Evolutionary conservation across 768 basidiomycete species (phyloP).

Genomic region (Imleria badia): DNA sequence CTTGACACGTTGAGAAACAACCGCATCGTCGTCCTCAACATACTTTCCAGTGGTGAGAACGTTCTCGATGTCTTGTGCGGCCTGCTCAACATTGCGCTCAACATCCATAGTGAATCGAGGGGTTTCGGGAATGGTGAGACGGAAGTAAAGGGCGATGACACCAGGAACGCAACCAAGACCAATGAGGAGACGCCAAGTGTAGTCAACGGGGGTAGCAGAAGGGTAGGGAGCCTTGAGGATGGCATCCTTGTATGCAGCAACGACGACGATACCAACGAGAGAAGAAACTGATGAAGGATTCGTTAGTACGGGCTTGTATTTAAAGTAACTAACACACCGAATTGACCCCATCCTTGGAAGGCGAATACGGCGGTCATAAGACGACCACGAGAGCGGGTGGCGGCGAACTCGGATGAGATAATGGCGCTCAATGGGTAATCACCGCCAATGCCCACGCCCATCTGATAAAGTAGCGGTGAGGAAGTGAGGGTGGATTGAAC

Average conservation of each 20-base stretch:
- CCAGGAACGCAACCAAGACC: constrained; percentile 86
- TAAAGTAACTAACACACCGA: constrained; percentile 44
- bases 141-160: constrained; percentile 83
- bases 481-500: neutral
- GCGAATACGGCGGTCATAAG: constrained; percentile 92
- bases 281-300: constrained; percentile 49
- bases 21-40: constrained; percentile 49
- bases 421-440: constrained; percentile 86
- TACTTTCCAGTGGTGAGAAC: constrained; percentile 54
- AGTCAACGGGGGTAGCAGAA: constrained; percentile 57
- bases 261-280: constrained; percentile 62
- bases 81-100: constrained; percentile 77
- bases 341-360: constrained; percentile 85
- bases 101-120: constrained; percentile 93
- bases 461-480: constrained; percentile 32
- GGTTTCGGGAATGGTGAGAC: constrained; percentile 89
- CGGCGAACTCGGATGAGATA: constrained; percentile 87
- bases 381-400: constrained; percentile 72
- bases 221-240: constrained; percentile 46
- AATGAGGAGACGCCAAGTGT: constrained; percentile 84
- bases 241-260: constrained; percentile 63
- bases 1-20: constrained; percentile 53
- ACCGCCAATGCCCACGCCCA: constrained; percentile 84
- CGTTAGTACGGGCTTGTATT: neutral
- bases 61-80: constrained; percentile 67